Percentiles rank a stretch among this genome's conserved stretches.
Conservation (phyloP, 441 rosid species). For the Arabidopsis hybrid region DNA sequence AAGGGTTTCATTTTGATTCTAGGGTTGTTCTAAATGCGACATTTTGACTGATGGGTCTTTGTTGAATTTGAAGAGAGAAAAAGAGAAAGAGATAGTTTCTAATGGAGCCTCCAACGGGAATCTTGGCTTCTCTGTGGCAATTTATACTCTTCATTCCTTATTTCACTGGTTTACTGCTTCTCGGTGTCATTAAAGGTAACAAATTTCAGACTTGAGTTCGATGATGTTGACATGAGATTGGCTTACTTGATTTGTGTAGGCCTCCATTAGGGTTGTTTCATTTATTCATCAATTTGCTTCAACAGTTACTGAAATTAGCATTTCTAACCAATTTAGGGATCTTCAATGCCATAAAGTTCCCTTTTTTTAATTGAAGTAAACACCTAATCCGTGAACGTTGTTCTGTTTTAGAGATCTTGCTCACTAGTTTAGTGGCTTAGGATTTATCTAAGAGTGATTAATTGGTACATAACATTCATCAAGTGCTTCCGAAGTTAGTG, state of each 20-base stretch:
- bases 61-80: background rate
- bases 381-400: conserved; percentile 1
- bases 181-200: conserved; percentile 79
- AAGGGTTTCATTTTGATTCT: conserved; percentile 7
- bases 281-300: conserved; percentile 15
- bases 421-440: conserved; percentile 17
- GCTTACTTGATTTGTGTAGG: background rate
- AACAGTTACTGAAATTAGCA: conserved; percentile 9
- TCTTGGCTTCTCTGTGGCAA: conserved; percentile 68
- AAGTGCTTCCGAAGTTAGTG: too few relatives aligned
- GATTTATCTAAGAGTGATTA: too few relatives aligned
- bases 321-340: conserved; percentile 8
- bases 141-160: conserved; percentile 81
- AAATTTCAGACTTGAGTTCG: conserved; percentile 13
- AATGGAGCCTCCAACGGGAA: conserved; percentile 89
- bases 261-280: conserved; percentile 18
- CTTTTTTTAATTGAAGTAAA: background rate
- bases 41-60: conserved; percentile 24
- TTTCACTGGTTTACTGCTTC: conserved; percentile 79
- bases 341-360: conserved; percentile 1
- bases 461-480: too few relatives aligned
- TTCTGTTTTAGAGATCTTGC: conserved; percentile 22
- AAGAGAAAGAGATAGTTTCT: background rate
- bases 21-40: conserved; percentile 19
- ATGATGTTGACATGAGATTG: conserved; percentile 30